Evolutionary conservation across 306 rosid species (phyloP).

Genomic region (Vigna mungo): DNA sequence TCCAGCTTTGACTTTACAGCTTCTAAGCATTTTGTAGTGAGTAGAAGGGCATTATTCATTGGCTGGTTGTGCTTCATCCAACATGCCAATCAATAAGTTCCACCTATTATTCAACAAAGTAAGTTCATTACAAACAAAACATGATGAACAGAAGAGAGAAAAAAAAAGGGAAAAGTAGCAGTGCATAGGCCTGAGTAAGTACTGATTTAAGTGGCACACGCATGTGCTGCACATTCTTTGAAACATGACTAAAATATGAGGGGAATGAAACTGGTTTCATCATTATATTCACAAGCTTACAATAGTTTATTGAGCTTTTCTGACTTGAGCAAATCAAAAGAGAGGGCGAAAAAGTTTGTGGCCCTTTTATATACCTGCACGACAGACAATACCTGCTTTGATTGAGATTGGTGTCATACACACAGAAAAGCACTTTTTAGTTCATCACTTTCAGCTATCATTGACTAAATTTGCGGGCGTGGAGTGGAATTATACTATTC

Average conservation of each 20-base stretch:
- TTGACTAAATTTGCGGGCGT: slow-evolving; percentile 47
- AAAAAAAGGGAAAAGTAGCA: not conserved
- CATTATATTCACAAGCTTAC: slow-evolving; percentile 49
- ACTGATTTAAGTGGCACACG: slow-evolving; percentile 46
- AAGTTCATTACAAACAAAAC: slow-evolving; percentile 25
- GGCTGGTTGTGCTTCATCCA: slow-evolving; percentile 25
- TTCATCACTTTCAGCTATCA: slow-evolving; percentile 59
- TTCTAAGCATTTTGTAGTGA: slow-evolving; percentile 25
- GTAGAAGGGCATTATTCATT: not conserved
- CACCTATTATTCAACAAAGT: slow-evolving; percentile 35
- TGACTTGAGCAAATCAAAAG: slow-evolving; percentile 40
- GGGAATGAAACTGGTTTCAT: slow-evolving; percentile 46
- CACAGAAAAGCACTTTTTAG: slow-evolving; percentile 43
- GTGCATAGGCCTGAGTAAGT: slow-evolving; percentile 14
- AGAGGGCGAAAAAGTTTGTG: slow-evolving; percentile 21
- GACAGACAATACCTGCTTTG: slow-evolving; percentile 50
- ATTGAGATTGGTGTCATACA: slow-evolving; percentile 54
- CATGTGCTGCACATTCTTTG: slow-evolving; percentile 56
- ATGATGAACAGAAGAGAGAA: not conserved
- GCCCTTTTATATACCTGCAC: slow-evolving; percentile 29
- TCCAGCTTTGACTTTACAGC: slow-evolving; percentile 52
- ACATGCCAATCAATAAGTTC: slow-evolving; percentile 40
- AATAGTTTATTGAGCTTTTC: slow-evolving; percentile 42
- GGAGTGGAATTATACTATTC: slow-evolving; percentile 37
- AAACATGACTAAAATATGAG: slow-evolving; percentile 35